Evolutionary conservation across 2,329 filamentous ascomycete species (phyloP), one percentile per base, ranked within the genome.

Genomic region (Fusarium udum): DNA sequence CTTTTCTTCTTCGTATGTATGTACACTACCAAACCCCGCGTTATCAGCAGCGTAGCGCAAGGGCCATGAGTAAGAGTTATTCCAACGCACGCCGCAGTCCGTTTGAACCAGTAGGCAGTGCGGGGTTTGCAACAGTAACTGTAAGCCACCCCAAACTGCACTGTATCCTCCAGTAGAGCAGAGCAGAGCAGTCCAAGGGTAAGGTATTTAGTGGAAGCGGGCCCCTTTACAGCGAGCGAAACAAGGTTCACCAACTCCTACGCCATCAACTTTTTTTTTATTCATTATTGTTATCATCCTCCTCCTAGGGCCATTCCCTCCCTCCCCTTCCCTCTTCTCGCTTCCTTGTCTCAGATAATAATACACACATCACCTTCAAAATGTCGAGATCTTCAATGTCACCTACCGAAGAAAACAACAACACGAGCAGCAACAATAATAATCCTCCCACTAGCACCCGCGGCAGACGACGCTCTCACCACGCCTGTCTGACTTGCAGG

Each of bases 401-500:
- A 62, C 79, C 78, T 34, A 75, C 76, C 68, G 81, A 81, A 48
- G 81, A 81, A 37, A 76, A 61, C 61, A 67, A n/a, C 9, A 42
- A 31, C 16, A 51, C 28, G 18, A 28, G 20, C 51, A 55, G 7
- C 32, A 28, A 31, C 16, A 73, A 65, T 26, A 61, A 39, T 31
- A 61, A 65, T 18, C 57, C 64, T 55, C 73, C 69, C 32, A 71
- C 67, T 15, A 73, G 72, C 58, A 63, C 72, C 40, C 69, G 82
- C 24, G 83, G 82, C 48, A 79, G 83, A 75, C 76, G 82, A 69
- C 78, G 83, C 45, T 83, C 82, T 56, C 81, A 84, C 64, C 81
- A 84, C 72, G 83, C 83, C 32, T 85, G 83, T 73, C 80, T 86
- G 57, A 86, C 84, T 69, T 87, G 85, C 84, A 81, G 85, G 85